These are phyloP conservation scores for Mortierella sp. DNA, from an alignment of 371 early-diverging fungal genomes.

Conservation along the genomic window DNA sequence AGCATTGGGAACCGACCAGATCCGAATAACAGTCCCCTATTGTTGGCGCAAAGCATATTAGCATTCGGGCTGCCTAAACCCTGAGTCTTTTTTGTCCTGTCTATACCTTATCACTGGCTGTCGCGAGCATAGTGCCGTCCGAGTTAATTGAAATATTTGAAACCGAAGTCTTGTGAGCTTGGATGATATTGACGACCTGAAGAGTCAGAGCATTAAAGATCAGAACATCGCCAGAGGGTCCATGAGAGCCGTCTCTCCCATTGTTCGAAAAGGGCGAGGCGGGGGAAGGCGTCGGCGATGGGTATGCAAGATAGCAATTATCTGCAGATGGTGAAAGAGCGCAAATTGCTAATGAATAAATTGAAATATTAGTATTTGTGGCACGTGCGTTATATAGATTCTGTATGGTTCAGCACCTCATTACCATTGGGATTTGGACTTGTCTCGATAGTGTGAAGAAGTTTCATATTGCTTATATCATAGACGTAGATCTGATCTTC, in stretches of 20 bases:
- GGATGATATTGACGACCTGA: slow-evolving; percentile 90
- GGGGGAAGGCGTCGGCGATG: slow-evolving; percentile 72
- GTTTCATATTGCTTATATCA: slow-evolving; percentile 97
- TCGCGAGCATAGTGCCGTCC: slow-evolving; percentile 94
- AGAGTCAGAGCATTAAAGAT: slow-evolving; percentile 89
- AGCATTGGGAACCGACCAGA: slow-evolving; percentile 91
- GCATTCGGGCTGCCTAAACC: too few relatives aligned
- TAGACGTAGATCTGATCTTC: slow-evolving; percentile 94
- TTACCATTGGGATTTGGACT: slow-evolving; percentile 89
- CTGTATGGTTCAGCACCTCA: background rate
- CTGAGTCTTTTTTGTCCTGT: too few relatives aligned
- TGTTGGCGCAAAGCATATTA: background rate
- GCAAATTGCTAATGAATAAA: slow-evolving; percentile 76
- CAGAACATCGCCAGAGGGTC: slow-evolving; percentile 84
- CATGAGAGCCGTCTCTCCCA: slow-evolving; percentile 45
- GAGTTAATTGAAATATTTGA: slow-evolving; percentile 87
- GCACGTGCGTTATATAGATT: background rate
- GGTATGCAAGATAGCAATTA: slow-evolving; percentile 95
- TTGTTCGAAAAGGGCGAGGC: slow-evolving; percentile 62
- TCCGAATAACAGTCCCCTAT: slow-evolving; percentile 96
- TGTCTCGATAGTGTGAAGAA: slow-evolving; percentile 95
- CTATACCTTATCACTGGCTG: slow-evolving; percentile 91
- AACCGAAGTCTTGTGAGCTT: slow-evolving; percentile 93
- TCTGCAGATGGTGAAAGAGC: slow-evolving; percentile 95
- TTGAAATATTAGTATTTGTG: background rate